Conservation (phyloP, 2,329 filamentous ascomycete genomes). For the Pestalotiopsis sp. region DNA sequence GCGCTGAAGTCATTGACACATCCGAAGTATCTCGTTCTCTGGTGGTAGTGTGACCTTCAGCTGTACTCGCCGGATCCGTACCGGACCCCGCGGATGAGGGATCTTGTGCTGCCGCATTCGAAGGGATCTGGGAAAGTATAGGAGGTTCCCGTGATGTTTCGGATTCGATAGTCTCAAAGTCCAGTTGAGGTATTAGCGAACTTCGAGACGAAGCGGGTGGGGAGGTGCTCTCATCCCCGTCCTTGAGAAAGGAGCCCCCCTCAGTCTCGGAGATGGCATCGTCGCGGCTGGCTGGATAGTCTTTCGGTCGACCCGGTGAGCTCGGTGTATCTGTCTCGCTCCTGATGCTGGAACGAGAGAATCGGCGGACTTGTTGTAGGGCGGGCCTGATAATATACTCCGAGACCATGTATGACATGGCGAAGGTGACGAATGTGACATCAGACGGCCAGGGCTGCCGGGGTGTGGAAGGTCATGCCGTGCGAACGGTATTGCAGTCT, state of each 20-base stretch:
- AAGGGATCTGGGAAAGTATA: not conserved
- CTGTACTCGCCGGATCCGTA: not conserved
- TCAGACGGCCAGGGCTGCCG: constrained; percentile 9
- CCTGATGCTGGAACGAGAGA: constrained; percentile 47
- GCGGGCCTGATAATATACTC: constrained; percentile 69
- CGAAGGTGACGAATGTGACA: constrained; percentile 7
- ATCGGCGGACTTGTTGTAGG: constrained; percentile 65
- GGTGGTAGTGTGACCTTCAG: not conserved
- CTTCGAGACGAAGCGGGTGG: constrained; percentile 30
- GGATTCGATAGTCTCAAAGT: not conserved
- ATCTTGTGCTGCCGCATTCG: not conserved
- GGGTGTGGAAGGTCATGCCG: constrained; percentile 11
- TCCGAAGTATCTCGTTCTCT: constrained; percentile 4
- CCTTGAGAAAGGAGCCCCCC: constrained; percentile 27
- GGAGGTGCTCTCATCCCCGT: constrained; percentile 25
- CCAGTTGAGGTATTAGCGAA: constrained; percentile 23
- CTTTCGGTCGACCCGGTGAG: constrained; percentile 30
- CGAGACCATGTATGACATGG: constrained; percentile 65
- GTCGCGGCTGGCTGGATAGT: constrained; percentile 24
- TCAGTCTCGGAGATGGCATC: constrained; percentile 33
- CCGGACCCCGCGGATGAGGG: not conserved
- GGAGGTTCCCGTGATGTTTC: not conserved
- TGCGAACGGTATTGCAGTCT: not conserved
- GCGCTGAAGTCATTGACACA: not conserved
- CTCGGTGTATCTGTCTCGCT: constrained; percentile 33